A percentile compares a stretch with the other conserved stretches of the same genome.
phyloP scores from a whole-genome alignment of 1,139 yeast species.

The Yamadazyma pseudoaaseri region DNA sequence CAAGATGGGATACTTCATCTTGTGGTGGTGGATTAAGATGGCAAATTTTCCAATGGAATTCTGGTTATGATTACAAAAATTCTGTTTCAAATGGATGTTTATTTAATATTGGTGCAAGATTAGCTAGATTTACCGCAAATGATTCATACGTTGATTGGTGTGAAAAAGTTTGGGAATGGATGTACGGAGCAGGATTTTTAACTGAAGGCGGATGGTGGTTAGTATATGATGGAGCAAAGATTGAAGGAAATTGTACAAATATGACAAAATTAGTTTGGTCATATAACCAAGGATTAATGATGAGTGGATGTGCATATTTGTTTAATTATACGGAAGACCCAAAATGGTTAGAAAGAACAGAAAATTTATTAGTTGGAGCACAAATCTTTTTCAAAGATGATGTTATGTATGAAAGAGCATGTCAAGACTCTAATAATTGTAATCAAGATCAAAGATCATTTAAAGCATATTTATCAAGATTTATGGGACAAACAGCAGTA shows the following conservation, averaged over 20 bases:
- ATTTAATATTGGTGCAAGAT: conserved; percentile 83
- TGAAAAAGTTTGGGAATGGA: conserved; percentile 81
- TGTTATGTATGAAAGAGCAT: conserved; percentile 78
- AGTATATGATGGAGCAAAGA: conserved; percentile 77
- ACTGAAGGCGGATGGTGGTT: conserved; percentile 45
- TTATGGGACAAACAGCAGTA: conserved; percentile 71
- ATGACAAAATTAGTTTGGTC: conserved; percentile 74
- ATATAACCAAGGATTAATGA: conserved; percentile 79
- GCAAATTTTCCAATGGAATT: conserved; percentile 95
- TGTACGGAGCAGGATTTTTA: conserved; percentile 59
- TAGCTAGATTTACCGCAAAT: conserved; percentile 79
- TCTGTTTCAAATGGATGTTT: conserved; percentile 88
- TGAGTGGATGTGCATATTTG: conserved; percentile 81
- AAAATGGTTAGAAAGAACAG: conserved; percentile 65
- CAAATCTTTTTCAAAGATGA: conserved; percentile 56
- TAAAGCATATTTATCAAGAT: conserved; percentile 77
- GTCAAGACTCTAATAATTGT: conserved; percentile 63
- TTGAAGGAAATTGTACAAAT: conserved; percentile 59
- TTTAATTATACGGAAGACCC: conserved; percentile 71
- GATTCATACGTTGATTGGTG: conserved; percentile 77
- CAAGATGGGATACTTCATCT: conserved; percentile 73
- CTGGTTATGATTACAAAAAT: conserved; percentile 91
- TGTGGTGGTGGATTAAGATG: conserved; percentile 93
- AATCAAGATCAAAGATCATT: conserved; percentile 89
- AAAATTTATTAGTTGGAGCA: conserved; percentile 52